Evolutionary conservation across 805 yeast genomes (phyloP), one percentile per base, ranked within the genome.

Genomic region (Kockiozyma suomiensis): DNA sequence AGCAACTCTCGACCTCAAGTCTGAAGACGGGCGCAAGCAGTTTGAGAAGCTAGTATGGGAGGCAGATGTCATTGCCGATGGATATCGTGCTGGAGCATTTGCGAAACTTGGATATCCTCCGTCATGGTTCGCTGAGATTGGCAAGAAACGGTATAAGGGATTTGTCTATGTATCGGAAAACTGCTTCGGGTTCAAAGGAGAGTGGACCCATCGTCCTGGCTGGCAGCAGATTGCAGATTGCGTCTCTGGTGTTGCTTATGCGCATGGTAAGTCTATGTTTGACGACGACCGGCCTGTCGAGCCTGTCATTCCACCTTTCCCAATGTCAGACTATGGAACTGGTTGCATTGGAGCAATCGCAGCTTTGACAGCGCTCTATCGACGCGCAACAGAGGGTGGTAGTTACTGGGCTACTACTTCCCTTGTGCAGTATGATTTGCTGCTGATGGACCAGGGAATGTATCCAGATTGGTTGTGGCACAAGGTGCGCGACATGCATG

Each of bases 181-280:
- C 64, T 71, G 74, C 59, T 71, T 67, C 52, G 76, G 76, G 4
- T 73, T 69, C 50, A 60, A 62, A 37, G 76, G 76, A 19, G 72
- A 69, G 30, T 74, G 74, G 70, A 17, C 68, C 8, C 67, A 63
- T n/a, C 59, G 76, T 17, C 64, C 76, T 10, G 77, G 76, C 8
- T 74, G 76, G 77, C 77, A 74, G 62, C 76, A 74, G 59, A 74
- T 74, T 56, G 72, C 75, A 21, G 77, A 74, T 59, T 72, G 74
- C 65, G 72, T 66, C 25, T 65, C 73, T 32, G 77, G 76, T 1
- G 72, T 74, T 32, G 75, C 76, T 1, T 73, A 72, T 72, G 57
- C 61, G 6, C 76, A 74, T 48, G 76, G 77, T 15, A 35, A 56
- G 33, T 62, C 69, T 10, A 57, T 73, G 41, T 72, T 70, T 8